phyloP scores from a whole-genome alignment of 805 yeast species.

The Pichia eremophila region DNA sequence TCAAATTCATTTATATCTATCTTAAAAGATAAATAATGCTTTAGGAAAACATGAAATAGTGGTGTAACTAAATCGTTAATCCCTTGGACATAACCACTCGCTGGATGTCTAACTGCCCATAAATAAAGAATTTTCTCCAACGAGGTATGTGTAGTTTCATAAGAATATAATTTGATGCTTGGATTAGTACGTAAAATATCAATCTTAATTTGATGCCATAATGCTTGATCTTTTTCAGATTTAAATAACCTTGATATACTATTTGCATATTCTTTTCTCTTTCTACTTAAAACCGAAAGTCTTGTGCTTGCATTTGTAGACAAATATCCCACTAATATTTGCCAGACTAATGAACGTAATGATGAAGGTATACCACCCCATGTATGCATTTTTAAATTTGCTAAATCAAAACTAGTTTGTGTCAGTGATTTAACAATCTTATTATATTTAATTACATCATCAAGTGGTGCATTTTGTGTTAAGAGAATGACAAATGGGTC shows the following conservation, averaged over 20 bases:
- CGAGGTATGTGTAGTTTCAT: constrained; percentile 62
- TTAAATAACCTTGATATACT: constrained; percentile 60
- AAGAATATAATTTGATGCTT: constrained; percentile 61
- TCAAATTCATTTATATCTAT: constrained; percentile 48
- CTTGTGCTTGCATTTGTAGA: constrained; percentile 81
- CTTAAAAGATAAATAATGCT: constrained; percentile 46
- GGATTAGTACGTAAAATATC: constrained; percentile 95
- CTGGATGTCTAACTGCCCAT: constrained; percentile 97
- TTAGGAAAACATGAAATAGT: constrained; percentile 76
- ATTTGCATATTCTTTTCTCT: constrained; percentile 76
- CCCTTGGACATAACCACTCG: constrained; percentile 96
- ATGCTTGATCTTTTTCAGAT: constrained; percentile 55
- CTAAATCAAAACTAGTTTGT: constrained; percentile 50
- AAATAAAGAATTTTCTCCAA: constrained; percentile 74
- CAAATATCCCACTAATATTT: constrained; percentile 76
- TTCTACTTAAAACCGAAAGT: constrained; percentile 56
- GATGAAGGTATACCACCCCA: constrained; percentile 93
- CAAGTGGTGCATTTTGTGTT: constrained; percentile 21
- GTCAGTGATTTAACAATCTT: constrained; percentile 58
- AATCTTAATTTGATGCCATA: constrained; percentile 93
- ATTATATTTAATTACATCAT: constrained; percentile 46
- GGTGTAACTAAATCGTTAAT: constrained; percentile 93
- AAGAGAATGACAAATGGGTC: constrained; percentile 34
- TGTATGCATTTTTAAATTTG: constrained; percentile 64
- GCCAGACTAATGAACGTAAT: constrained; percentile 82